Percentiles rank a stretch among this genome's conserved stretches.
Evolutionary conservation across 805 yeast genomes (phyloP).

Genomic region (Phaffomyces antillensis): DNA sequence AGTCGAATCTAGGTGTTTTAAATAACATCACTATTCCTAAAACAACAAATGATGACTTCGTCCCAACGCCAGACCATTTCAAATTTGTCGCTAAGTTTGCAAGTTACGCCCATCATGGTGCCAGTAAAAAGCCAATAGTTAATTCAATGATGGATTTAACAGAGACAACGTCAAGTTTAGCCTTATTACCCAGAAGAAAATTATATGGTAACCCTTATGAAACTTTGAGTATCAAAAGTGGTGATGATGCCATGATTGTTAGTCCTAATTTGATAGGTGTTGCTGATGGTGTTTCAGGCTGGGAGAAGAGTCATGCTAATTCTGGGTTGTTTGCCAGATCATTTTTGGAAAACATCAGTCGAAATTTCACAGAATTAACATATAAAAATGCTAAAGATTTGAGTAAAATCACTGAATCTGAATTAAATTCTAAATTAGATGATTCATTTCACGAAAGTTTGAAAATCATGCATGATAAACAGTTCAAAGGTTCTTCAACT

Average conservation of each 20-base stretch:
- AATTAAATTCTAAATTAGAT: slow-evolving; percentile 37
- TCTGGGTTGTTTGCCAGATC: slow-evolving; percentile 49
- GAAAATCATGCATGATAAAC: slow-evolving; percentile 42
- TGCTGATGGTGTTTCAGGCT: slow-evolving; percentile 53
- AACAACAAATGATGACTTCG: neutral
- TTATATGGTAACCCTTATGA: slow-evolving; percentile 47
- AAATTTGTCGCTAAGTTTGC: slow-evolving; percentile 39
- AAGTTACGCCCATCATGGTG: slow-evolving; percentile 42
- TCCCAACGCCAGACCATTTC: slow-evolving; percentile 27
- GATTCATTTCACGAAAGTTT: slow-evolving; percentile 41
- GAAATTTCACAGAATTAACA: slow-evolving; percentile 25
- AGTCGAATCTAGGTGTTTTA: neutral
- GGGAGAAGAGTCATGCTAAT: slow-evolving; percentile 41
- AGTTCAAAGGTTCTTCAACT: slow-evolving; percentile 43
- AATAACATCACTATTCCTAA: neutral
- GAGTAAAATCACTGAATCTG: slow-evolving; percentile 34
- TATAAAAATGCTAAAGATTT: slow-evolving; percentile 24
- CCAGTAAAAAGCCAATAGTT: slow-evolving; percentile 30
- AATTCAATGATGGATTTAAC: slow-evolving; percentile 44
- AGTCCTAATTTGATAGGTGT: slow-evolving; percentile 45
- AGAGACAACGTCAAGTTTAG: slow-evolving; percentile 36
- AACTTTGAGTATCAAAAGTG: slow-evolving; percentile 44
- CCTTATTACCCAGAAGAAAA: slow-evolving; percentile 41
- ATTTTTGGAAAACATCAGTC: slow-evolving; percentile 42
- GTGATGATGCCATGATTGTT: slow-evolving; percentile 52